Conservation (phyloP, 768 basidiomycete genomes). For the Cystofilobasidium capitatum region DNA sequence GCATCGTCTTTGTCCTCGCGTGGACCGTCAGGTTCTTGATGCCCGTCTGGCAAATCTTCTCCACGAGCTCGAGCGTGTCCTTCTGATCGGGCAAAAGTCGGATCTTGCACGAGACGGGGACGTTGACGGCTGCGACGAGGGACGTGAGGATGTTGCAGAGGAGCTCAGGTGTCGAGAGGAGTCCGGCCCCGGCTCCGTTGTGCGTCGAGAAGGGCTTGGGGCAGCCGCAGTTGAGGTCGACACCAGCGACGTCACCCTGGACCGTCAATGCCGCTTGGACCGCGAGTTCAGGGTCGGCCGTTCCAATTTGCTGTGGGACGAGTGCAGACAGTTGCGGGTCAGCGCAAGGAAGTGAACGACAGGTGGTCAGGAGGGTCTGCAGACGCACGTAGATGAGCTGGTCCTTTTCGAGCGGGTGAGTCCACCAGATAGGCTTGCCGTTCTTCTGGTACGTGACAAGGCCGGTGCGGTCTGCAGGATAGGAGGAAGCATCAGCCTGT, state of each 20-base stretch:
- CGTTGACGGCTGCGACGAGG: slow-evolving; percentile 60
- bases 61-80: slow-evolving; percentile 81
- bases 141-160: slow-evolving; percentile 79
- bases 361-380: background rate
- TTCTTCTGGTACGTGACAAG: slow-evolving; percentile 72
- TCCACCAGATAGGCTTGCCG: slow-evolving; percentile 74
- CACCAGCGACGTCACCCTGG: slow-evolving; percentile 76
- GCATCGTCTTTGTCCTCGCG: slow-evolving; percentile 87
- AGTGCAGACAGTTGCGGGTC: background rate
- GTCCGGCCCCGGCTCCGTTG: slow-evolving; percentile 90
- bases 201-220: slow-evolving; percentile 93
- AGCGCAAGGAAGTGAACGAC: background rate
- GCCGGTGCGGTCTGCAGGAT: slow-evolving; percentile 60
- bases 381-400: slow-evolving; percentile 42
- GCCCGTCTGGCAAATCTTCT: slow-evolving; percentile 75
- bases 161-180: slow-evolving; percentile 82
- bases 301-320: slow-evolving; percentile 89
- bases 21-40: slow-evolving; percentile 85
- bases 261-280: slow-evolving; percentile 83
- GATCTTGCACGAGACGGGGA: slow-evolving; percentile 91
- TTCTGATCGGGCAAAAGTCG: slow-evolving; percentile 74
- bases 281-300: slow-evolving; percentile 77
- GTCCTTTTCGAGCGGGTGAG: slow-evolving; percentile 88
- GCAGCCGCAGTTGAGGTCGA: slow-evolving; percentile 97
- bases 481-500: too few relatives aligned